Evolutionary conservation across 1,284 basidiomycete genomes (phyloP).

Genomic region (Phlebopus sp.): DNA sequence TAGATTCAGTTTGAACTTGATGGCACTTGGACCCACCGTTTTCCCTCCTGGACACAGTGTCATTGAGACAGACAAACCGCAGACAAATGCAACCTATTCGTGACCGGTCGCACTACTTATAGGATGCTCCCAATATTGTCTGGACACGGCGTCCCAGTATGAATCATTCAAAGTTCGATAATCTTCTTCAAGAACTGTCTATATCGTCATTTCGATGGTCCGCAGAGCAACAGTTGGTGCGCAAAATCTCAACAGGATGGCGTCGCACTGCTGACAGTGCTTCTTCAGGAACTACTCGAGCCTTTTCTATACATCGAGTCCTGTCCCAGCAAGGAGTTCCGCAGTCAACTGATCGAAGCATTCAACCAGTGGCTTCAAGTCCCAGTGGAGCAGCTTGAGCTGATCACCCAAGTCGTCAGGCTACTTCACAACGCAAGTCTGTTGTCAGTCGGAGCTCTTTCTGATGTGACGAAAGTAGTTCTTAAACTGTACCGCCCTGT

Average conservation of each 20-base stretch:
- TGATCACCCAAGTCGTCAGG: constrained; percentile 78
- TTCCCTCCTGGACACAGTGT: too few species aligned
- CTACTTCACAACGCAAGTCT: constrained; percentile 95
- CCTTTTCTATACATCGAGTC: constrained; percentile 87
- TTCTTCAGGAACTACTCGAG: constrained; percentile 63
- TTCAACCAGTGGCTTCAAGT: constrained; percentile 93
- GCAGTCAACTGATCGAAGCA: constrained; percentile 84
- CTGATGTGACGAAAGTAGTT: background rate
- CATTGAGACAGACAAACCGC: too few species aligned
- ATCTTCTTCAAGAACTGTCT: constrained; percentile 21
- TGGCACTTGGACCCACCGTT: too few species aligned
- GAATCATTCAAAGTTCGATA: constrained; percentile 24
- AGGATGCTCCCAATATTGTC: constrained; percentile 7
- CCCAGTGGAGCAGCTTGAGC: constrained; percentile 63
- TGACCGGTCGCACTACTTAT: constrained; percentile 3
- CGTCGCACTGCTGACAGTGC: background rate
- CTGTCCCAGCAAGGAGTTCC: constrained; percentile 93
- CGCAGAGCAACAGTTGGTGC: constrained; percentile 19
- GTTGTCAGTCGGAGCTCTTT: constrained; percentile 11
- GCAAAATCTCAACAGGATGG: constrained; percentile 4
- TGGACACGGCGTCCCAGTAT: constrained; percentile 8
- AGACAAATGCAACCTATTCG: too few species aligned
- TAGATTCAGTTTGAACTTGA: too few species aligned
- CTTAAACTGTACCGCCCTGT: constrained; percentile 1
- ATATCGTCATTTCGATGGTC: constrained; percentile 10